Conservation (phyloP, 2,329 filamentous ascomycete species). For the Diaporthe citriasiana region DNA sequence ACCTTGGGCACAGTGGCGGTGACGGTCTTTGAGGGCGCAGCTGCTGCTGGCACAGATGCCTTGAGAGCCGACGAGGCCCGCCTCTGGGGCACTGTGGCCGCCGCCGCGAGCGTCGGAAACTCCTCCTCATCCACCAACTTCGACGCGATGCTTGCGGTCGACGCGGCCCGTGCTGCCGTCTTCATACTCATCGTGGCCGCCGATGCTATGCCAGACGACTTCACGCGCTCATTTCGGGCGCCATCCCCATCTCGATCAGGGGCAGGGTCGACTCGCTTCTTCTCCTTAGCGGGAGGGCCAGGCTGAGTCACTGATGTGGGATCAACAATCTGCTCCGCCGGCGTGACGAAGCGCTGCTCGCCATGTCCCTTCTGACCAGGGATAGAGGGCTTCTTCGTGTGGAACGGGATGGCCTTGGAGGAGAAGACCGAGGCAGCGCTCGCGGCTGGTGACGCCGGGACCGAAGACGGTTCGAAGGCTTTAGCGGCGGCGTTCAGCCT, state of each 20-base stretch:
- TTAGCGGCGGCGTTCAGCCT: constrained; percentile 44
- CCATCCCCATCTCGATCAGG: constrained; percentile 10
- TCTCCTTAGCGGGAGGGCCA: constrained; percentile 35
- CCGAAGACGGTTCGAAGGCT: constrained; percentile 41
- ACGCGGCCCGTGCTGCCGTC: constrained; percentile 1
- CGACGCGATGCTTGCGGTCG: background rate
- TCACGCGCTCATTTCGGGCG: background rate
- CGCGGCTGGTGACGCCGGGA: constrained; percentile 6
- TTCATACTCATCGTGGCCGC: background rate
- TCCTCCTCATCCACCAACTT: background rate
- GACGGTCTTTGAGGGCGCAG: background rate
- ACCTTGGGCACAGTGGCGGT: background rate
- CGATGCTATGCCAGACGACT: background rate
- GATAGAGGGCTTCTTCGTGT: constrained; percentile 33
- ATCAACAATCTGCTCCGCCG: constrained; percentile 39
- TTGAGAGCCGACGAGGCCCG: constrained; percentile 29
- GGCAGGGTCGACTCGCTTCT: constrained; percentile 6
- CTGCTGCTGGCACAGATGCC: background rate
- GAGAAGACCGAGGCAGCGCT: constrained; percentile 6
- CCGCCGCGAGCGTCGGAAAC: constrained; percentile 36
- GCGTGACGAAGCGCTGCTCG: constrained; percentile 38
- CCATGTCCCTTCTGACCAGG: constrained; percentile 13
- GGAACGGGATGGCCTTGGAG: background rate
- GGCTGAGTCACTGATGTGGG: constrained; percentile 33
- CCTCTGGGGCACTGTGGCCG: constrained; percentile 21